Evolutionary conservation across 1,139 yeast species (phyloP).

Genomic region (Blastobotrys elegans): DNA sequence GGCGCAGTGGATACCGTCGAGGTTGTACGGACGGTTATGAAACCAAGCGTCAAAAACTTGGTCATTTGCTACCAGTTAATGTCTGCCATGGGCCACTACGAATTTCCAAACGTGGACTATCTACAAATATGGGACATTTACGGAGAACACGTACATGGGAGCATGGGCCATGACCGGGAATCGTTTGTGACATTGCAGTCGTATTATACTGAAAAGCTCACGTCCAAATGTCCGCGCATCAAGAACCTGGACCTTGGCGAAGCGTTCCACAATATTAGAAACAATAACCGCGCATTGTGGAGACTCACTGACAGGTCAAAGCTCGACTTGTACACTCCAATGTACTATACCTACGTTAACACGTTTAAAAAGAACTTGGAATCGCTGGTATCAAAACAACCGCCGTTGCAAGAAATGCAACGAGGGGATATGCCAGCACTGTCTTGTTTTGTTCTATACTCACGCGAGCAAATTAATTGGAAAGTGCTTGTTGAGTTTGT

Average conservation of each 20-base stretch:
- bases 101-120: slow-evolving; percentile 6
- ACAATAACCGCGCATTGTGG: neutral
- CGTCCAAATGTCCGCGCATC: neutral
- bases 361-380: neutral
- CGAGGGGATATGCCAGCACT: neutral
- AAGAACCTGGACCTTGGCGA: slow-evolving; percentile 5
- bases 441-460: neutral
- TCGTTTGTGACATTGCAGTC: neutral
- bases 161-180: neutral
- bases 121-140: slow-evolving; percentile 6
- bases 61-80: slow-evolving; percentile 2
- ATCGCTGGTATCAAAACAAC: neutral
- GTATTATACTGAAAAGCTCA: neutral
- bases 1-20: neutral
- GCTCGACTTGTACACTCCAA: neutral
- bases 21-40: neutral
- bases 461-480: slow-evolving; percentile 2
- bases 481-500: slow-evolving; percentile 1
- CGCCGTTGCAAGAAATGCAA: neutral
- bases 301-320: neutral
- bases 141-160: neutral
- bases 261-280: neutral
- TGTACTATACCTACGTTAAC: neutral
- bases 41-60: neutral
- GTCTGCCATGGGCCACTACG: slow-evolving; percentile 6